Evolutionary conservation across 2,329 filamentous ascomycete species (phyloP), one percentile per base, ranked within the genome.

Genomic region (Calonectria crousiana): DNA sequence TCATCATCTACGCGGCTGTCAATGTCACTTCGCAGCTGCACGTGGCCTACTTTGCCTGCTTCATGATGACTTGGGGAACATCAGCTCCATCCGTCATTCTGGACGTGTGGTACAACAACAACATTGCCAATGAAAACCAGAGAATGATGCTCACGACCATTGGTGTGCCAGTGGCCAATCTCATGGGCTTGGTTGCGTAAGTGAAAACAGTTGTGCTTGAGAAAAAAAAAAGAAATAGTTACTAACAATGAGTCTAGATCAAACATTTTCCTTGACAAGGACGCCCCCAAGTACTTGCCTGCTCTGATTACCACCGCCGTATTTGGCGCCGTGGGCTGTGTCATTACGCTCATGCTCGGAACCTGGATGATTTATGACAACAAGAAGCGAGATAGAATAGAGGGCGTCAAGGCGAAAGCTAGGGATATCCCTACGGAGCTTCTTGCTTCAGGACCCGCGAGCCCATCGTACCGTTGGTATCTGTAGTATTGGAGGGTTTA

Each of bases 1-100:
- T 96, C 86, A 91, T 95, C 83, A 94, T 96, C 81, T 96, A 94
- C 78, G 93, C 93, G 0, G 88, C 92, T 26, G 93, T 96, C 72
- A 86, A 91, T 77, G 91, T 95, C 20, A 83, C 90, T 47, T 79
- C 86, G 4, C 86, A 93, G 49, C 82, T 93, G n/a, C 87, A 89
- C 4, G 87, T 95, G 1, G 94, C 93, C 0, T 95, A 95, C 80
- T 95, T 92, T 76, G 93, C 93, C 6, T 92, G 90, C 69, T 96
- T 95, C 83, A 94, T 95, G 92, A 95, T 95, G 93, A 93, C 92
- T 14, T 95, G 93, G 92, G 94, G 94, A 20, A 95, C 93, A 0
- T 93, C 92, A 1, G 93, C 94, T 0, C 94, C 94, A 0, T 94
- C 91, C 0, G 93, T 95, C 11, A 87, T 96, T 16, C 86, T 93